Base-by-base conservation (phyloP, 2,329 filamentous ascomycete species). In the Pseudogymnoascus sp. region DNA sequence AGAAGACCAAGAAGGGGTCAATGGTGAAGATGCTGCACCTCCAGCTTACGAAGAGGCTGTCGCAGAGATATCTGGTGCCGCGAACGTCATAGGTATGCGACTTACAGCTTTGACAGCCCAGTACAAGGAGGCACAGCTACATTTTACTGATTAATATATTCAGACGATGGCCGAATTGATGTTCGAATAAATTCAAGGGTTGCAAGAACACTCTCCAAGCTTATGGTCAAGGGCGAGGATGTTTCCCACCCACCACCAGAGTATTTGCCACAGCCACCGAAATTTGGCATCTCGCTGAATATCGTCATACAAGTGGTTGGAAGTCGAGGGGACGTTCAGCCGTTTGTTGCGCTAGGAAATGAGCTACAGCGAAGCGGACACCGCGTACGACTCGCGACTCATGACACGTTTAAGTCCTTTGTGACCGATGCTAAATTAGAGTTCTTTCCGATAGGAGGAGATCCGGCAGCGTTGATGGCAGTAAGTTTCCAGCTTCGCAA, bases 171-270 rank as follows among this genome's bases (percentile, higher is more conserved):
- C 33, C 74, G 80, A 62, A 72, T 82, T 66, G 75, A 82, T 65
- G 80, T 82, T 67, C 74, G 74, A 59, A 79, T 82, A 68, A 74
- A 77, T 61, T 76, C 81, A 65, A 72, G 70, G 26, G 28, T 60
- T 4, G 39, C 28, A 15, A n/a, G 28, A 15, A 60, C 59, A 10
- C 30, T 60, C 39, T 30, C 45, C 10, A 57, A 4, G 67, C 75
- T 90, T 45, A 90, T 90, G 87, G 88, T 89, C 68, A 92, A 30
- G 21, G 12, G 13, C 23, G 37, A 33, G 9, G n/a, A 13, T 10
- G 26, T 34, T 60, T 52, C 23, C 12, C 15, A 23, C 13, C 9
- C 21, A 57, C 21, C 59, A 12, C 26, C 52, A 13, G 18, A 9
- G 5, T 34, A 35, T 15, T 58, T 35, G 39, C 39, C 39, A 26